A percentile compares a stretch with the other conserved stretches of the same genome.
Conservation (phyloP, 306 rosid species). For the Prunus mume region DNA sequence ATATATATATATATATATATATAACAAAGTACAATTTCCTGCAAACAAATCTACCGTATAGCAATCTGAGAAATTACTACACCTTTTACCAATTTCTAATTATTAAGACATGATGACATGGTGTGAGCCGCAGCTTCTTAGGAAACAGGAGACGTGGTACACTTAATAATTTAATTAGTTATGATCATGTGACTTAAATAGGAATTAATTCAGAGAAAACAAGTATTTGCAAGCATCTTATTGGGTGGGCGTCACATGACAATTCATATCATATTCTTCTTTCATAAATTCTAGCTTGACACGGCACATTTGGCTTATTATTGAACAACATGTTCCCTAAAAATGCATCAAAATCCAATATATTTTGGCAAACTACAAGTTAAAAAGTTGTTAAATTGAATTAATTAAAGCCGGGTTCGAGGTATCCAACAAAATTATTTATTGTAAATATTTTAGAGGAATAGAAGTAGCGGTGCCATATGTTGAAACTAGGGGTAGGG, state of each 20-base stretch:
- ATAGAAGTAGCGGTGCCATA: constrained; percentile 15
- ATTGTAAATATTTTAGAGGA: background rate
- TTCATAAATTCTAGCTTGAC: background rate
- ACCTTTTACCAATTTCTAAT: background rate
- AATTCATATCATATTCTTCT: background rate
- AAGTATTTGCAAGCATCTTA: constrained; percentile 7
- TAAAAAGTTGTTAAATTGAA: background rate
- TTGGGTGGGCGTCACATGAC: constrained; percentile 19
- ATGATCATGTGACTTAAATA: background rate
- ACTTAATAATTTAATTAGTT: background rate
- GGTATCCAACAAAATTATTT: background rate
- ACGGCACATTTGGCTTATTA: background rate
- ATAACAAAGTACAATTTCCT: background rate
- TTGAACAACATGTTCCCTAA: constrained; percentile 20
- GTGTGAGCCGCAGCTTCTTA: background rate
- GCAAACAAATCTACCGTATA: background rate
- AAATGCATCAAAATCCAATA: constrained; percentile 7
- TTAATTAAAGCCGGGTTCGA: background rate
- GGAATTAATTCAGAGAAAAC: background rate
- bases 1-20: background rate
- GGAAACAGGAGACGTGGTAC: background rate
- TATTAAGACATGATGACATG: background rate
- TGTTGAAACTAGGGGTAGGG: background rate
- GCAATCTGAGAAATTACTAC: background rate
- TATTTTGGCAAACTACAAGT: background rate